Evolutionary conservation across 2,329 filamentous ascomycete genomes (phyloP).

Genomic region (Cordyceps pruinosa): DNA sequence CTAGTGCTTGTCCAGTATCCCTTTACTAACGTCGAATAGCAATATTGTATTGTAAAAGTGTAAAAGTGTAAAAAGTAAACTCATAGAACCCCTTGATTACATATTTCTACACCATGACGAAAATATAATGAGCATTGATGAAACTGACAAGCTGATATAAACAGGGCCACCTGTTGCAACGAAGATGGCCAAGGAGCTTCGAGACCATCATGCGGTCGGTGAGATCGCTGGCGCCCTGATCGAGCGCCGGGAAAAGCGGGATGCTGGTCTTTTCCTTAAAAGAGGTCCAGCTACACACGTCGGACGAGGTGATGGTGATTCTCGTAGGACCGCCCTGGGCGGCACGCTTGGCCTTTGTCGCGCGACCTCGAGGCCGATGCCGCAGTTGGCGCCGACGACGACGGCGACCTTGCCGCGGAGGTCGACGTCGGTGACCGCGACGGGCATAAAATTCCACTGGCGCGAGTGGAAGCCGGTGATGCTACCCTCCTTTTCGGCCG

Average conservation of each 20-base stretch:
- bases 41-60: no score
- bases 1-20: no score
- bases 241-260: slow-evolving; percentile 17
- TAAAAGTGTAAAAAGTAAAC: no score
- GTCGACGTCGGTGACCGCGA: not conserved
- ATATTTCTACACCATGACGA: no score
- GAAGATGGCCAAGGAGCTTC: slow-evolving; percentile 29
- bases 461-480: slow-evolving; percentile 6
- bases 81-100: no score
- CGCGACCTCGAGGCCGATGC: slow-evolving; percentile 29
- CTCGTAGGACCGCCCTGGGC: slow-evolving; percentile 10
- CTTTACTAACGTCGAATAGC: no score
- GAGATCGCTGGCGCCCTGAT: slow-evolving; percentile 8
- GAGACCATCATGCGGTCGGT: slow-evolving; percentile 17
- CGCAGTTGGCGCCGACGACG: slow-evolving; percentile 29
- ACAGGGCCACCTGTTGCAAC: no score
- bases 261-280: slow-evolving; percentile 16
- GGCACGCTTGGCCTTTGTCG: slow-evolving; percentile 24
- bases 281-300: slow-evolving; percentile 16
- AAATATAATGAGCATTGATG: no score
- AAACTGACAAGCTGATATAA: no score
- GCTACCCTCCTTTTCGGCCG: slow-evolving; percentile 5
- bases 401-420: slow-evolving; percentile 21
- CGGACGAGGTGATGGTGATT: slow-evolving; percentile 20
- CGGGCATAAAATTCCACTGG: not conserved